These are phyloP conservation scores for Pogostemon cablin DNA, from an alignment of 257 asterid genomes.

Conservation along the genomic window DNA sequence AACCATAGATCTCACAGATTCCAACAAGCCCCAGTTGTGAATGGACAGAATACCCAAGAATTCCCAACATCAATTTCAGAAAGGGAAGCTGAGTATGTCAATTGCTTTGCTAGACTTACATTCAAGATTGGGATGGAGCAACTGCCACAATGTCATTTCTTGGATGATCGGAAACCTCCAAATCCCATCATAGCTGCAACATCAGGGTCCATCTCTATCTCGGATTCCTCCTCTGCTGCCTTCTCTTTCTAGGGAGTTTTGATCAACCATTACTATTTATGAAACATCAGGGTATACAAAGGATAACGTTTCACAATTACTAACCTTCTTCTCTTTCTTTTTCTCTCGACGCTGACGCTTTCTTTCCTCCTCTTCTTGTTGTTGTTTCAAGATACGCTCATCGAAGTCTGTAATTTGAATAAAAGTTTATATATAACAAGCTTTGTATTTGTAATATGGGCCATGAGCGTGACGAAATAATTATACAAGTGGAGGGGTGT, in stretches of 20 bases:
- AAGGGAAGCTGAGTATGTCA: slow-evolving; percentile 7
- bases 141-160: slow-evolving; percentile 52
- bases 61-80: too few species aligned
- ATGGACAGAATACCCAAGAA: too few species aligned
- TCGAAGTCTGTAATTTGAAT: slow-evolving; percentile 63
- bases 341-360: slow-evolving; percentile 91
- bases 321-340: slow-evolving; percentile 98
- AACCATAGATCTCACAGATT: too few species aligned
- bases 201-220: slow-evolving; percentile 67
- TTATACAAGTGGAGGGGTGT: background rate
- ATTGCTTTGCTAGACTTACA: slow-evolving; percentile 2
- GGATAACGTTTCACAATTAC: background rate
- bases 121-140: slow-evolving; percentile 19
- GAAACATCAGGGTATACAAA: background rate
- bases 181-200: slow-evolving; percentile 98
- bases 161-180: slow-evolving; percentile 87
- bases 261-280: slow-evolving; percentile 18
- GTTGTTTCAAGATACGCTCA: slow-evolving; percentile 85
- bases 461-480: background rate
- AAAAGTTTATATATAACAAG: slow-evolving; percentile 12
- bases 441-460: background rate
- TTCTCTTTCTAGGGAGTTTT: slow-evolving; percentile 67
- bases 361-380: slow-evolving; percentile 97
- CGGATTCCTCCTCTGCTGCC: slow-evolving; percentile 86
- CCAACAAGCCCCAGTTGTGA: too few species aligned